Base-by-base conservation (phyloP, 257 asterid genomes). In the Rhazya stricta region DNA sequence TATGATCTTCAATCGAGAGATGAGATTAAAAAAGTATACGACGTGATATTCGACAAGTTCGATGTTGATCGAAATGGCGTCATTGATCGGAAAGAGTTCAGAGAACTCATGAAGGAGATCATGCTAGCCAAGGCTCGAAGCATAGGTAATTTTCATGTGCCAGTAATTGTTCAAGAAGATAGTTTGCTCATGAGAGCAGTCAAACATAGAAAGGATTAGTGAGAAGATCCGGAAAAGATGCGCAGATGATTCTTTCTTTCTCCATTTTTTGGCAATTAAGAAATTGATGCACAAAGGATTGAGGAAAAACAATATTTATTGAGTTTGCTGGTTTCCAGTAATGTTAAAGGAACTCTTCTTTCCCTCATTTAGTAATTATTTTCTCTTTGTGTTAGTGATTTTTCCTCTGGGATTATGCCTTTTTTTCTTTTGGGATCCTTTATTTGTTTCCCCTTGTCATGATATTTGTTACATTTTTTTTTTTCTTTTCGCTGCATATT, bases 111-210 rank as follows among this genome's bases (percentile, higher is more conserved):
- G 81, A 84, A 79, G 82, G 96, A 88, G 80, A 74, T 89, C 76
- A 76, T 88, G 86, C 82, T 89, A 34, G 92, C 92, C 3, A 89
- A 89, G 34, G 96, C 91, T 53, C 83, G 88, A 12, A 87, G 91
- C 54, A 79, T 88, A 9, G 96, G 92, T 0, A 73, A 85, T 71
- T 88, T 86, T 0, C 93, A 89, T 0, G 74, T 88, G 51, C 81
- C 79, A 16, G 79, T 90, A 32, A 88, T 90, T 85, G 87, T 86
- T 60, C 93, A 88, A 80, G 88, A 50, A 12, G 97, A 91, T 76
- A 89, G 93, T 67, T 76, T 89, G 84, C 88, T 88, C 30, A 84
- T 88, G 96, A 80, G 88, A 62, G 97, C 89, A 21, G 88, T 86
- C 65, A 81, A 82, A 76, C 89, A 80, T 63, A 62, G 58, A 34